A percentile compares a stretch with the other conserved stretches of the same genome.
These are phyloP conservation scores for Urtica urens DNA, from an alignment of 306 rosid species.

Conservation along the genomic window DNA sequence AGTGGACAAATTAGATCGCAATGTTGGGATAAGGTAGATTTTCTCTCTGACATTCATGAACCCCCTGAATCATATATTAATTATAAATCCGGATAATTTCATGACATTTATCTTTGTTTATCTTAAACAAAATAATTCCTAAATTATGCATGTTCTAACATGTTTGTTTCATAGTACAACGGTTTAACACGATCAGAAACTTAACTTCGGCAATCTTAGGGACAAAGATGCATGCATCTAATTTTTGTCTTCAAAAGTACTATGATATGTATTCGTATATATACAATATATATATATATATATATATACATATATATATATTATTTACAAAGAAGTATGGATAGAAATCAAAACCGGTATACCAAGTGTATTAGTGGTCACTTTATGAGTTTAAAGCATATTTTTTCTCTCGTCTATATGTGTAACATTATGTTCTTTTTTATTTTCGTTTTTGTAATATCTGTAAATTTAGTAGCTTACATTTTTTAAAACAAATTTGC, in stretches of 20 bases:
- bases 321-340: too few relatives aligned
- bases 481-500: too few relatives aligned
- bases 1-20: conserved; percentile 50
- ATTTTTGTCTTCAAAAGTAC: too few relatives aligned
- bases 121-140: conserved; percentile 14
- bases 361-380: too few relatives aligned
- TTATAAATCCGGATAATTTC: background rate
- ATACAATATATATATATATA: background rate
- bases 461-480: too few relatives aligned
- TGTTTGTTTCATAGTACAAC: conserved; percentile 21
- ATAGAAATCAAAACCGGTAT: too few relatives aligned
- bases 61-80: conserved; percentile 16
- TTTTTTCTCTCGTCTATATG: too few relatives aligned
- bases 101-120: conserved; percentile 1
- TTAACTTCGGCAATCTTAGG: conserved; percentile 8
- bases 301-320: background rate
- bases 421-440: too few relatives aligned
- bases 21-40: conserved; percentile 50
- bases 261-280: background rate
- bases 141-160: conserved; percentile 25
- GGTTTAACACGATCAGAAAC: background rate
- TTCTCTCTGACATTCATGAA: conserved; percentile 61
- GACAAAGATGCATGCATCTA: conserved; percentile 25
- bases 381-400: too few relatives aligned
- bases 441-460: too few relatives aligned